Evolutionary conservation across 768 basidiomycete species (phyloP).

Genomic region (Suillus discolor): DNA sequence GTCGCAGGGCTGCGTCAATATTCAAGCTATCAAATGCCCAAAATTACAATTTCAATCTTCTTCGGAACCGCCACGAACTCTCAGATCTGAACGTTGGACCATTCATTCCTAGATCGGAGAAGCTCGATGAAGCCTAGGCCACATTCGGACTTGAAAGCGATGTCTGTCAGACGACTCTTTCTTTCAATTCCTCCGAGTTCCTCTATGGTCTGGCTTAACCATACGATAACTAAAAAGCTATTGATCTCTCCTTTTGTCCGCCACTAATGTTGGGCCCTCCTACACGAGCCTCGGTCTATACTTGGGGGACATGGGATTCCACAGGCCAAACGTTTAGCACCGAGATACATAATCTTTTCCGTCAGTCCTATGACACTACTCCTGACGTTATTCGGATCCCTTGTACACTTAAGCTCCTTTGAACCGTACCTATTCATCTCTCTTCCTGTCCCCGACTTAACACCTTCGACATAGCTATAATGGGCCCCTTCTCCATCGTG

Average conservation of each 20-base stretch:
- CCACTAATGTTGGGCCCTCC: background rate
- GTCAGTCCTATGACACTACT: background rate
- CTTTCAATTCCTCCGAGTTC: background rate
- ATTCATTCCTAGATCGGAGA: background rate
- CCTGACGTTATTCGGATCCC: background rate
- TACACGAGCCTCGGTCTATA: background rate
- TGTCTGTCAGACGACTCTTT: background rate
- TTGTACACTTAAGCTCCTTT: background rate
- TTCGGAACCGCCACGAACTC: too few species aligned
- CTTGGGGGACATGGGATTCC: background rate
- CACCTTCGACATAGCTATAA: background rate
- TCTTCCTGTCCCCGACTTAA: background rate
- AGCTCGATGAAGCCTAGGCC: background rate
- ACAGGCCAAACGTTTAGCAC: background rate
- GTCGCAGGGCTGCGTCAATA: background rate
- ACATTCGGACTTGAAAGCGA: background rate
- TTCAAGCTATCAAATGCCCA: background rate
- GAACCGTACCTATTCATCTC: background rate
- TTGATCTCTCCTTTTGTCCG: background rate
- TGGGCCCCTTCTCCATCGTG: background rate
- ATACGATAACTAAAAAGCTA: background rate
- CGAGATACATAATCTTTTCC: background rate
- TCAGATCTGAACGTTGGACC: too few species aligned
- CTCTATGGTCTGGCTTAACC: background rate
- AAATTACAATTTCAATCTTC: background rate